Conservation (phyloP, 2,329 filamentous ascomycete genomes). For the Pseudopyricularia cyperi region DNA sequence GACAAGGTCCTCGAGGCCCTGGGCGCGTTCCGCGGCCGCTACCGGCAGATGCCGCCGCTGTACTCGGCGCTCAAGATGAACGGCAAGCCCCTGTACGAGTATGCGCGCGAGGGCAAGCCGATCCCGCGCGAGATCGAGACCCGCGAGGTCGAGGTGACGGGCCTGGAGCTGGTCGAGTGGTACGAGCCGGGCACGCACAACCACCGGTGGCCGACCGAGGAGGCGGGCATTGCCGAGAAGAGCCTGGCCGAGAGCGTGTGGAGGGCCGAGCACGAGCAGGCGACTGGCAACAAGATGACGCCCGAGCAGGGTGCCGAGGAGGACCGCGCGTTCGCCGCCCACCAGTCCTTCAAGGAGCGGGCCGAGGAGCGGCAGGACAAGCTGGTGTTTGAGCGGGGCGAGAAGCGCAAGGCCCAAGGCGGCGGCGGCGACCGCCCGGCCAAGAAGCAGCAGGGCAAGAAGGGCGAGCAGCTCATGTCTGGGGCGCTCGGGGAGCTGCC, state of each 20-base stretch:
- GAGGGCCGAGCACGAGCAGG: slow-evolving; percentile 46
- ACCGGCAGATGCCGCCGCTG: slow-evolving; percentile 80
- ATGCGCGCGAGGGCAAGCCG: slow-evolving; percentile 77
- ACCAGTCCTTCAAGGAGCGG: slow-evolving; percentile 43
- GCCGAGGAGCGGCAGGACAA: slow-evolving; percentile 45
- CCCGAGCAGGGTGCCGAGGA: slow-evolving; percentile 43
- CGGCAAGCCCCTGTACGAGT: slow-evolving; percentile 91
- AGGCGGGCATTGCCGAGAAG: slow-evolving; percentile 65
- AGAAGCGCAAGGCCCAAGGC: slow-evolving; percentile 18
- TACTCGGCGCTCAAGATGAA: slow-evolving; percentile 90
- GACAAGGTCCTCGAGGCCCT: slow-evolving; percentile 68
- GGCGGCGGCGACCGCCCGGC: not conserved
- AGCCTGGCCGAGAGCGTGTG: slow-evolving; percentile 61
- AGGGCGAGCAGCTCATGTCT: slow-evolving; percentile 34
- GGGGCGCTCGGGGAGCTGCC: slow-evolving; percentile 40
- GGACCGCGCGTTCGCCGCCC: slow-evolving; percentile 38
- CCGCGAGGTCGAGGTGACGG: slow-evolving; percentile 62
- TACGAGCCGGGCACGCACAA: slow-evolving; percentile 69
- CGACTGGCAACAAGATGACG: slow-evolving; percentile 32
- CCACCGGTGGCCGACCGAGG: slow-evolving; percentile 66
- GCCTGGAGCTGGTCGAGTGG: slow-evolving; percentile 75
- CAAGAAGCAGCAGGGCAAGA: slow-evolving; percentile 17
- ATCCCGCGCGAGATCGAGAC: slow-evolving; percentile 77
- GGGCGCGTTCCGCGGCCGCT: slow-evolving; percentile 63
- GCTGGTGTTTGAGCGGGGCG: slow-evolving; percentile 34